Conservation (phyloP, 164 flowering plant species). For the Nelumbo lutea region DNA sequence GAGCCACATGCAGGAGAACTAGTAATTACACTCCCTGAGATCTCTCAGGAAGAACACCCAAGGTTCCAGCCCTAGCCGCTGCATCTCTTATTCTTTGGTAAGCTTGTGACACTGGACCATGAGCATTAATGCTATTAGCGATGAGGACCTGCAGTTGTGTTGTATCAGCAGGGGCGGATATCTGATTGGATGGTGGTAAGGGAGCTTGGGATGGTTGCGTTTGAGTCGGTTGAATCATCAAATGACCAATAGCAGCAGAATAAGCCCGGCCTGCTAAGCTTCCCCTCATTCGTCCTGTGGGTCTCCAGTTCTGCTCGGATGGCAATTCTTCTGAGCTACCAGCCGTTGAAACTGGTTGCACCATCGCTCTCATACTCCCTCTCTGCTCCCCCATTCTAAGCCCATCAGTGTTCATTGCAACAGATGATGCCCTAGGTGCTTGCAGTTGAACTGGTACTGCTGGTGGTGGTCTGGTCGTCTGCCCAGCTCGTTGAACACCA, state of each 20-base stretch:
- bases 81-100: constrained; percentile 3
- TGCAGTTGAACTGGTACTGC: constrained; percentile 31
- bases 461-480: constrained; percentile 24
- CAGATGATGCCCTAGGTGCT: constrained; percentile 24
- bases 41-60: background rate
- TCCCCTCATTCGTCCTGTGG: constrained; percentile 81
- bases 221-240: constrained; percentile 42
- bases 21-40: background rate
- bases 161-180: constrained; percentile 16
- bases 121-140: constrained; percentile 19
- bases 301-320: constrained; percentile 55
- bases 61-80: background rate
- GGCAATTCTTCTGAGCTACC: constrained; percentile 24
- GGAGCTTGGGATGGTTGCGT: constrained; percentile 29
- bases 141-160: constrained; percentile 22
- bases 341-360: constrained; percentile 23
- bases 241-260: constrained; percentile 42
- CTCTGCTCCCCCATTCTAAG: constrained; percentile 29
- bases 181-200: constrained; percentile 18
- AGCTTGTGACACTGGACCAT: constrained; percentile 10
- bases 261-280: constrained; percentile 54
- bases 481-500: constrained; percentile 19
- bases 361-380: constrained; percentile 14
- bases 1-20: too few species aligned
- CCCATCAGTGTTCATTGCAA: constrained; percentile 12